Base-by-base conservation (phyloP, 371 early-diverging fungal species). In the Umbelopsis sp. region DNA sequence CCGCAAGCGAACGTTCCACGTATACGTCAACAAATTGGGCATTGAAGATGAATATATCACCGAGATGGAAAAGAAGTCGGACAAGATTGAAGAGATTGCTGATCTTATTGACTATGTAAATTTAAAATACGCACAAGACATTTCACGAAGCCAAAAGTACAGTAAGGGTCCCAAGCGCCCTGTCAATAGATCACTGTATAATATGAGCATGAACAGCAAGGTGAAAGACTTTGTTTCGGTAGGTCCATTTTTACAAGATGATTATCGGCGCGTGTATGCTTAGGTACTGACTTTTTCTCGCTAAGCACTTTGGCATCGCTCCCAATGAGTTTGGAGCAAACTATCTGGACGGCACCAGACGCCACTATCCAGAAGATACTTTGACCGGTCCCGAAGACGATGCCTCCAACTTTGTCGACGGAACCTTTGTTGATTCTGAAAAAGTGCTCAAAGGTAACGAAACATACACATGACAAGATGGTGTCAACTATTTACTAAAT, bases 31-130 rank as follows among this genome's bases (percentile, higher is more conserved):
- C 0, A 81, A 81, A 63, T 74, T 84, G 63, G 72, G 74, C 6
- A 84, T 86, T 52, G 63, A 70, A 5, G 88, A 90, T 57, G 81
- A 74, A 0, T 86, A 87, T 65, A 69, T 89, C 6, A 76, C 82
- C 29, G 75, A 72, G 7, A 74, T 87, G 45, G 45, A 86, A 12
- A 72, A 82, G 12, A 80, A 81, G 48, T 85, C 87, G 1, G 83
- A 81, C 24, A 77, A 74, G 16, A 74, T 92, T 20, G 95, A 95
- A 57, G 95, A 92, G 50, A 78, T 94, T 16, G 70, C 80, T 7
- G 97, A 97, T 74, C 73, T 94, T 11, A 78, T 81, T 16, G 91
- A 92, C 48, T 94, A 92, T 75, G 79, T 95, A 67, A 89, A 92
- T 65, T 76, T 91, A 65, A 84, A 86, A 50, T 93, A 86, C 76